A percentile compares a stretch with the other conserved stretches of the same genome.
These are phyloP conservation scores for Leishmania guyanensis DNA, from an alignment of 208 protist genomes.

Conservation along the genomic window DNA sequence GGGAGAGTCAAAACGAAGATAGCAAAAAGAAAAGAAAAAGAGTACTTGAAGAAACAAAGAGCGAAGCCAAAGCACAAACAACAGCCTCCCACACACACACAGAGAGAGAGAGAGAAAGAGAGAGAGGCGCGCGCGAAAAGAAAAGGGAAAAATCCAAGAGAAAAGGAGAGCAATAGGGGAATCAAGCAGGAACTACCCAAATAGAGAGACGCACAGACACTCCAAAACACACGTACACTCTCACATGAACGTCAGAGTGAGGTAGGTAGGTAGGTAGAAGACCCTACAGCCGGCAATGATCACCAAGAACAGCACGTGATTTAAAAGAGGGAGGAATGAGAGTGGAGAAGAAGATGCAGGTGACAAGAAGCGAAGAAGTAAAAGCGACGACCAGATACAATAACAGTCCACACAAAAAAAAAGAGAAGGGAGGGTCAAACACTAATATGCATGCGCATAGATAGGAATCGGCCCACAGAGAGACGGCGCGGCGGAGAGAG, in stretches of 20 bases:
- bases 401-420: background rate
- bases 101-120: background rate
- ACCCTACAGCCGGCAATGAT: background rate
- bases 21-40: background rate
- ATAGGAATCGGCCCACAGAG: background rate
- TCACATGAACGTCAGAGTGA: background rate
- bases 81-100: background rate
- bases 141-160: background rate
- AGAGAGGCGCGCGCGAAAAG: background rate
- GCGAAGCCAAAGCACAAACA: background rate
- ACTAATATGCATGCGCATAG: background rate
- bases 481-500: background rate
- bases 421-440: too few species aligned
- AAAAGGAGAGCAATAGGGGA: background rate
- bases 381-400: background rate
- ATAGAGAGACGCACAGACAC: background rate
- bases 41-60: background rate
- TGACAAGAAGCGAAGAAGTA: background rate
- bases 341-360: background rate
- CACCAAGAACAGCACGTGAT: background rate
- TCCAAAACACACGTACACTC: background rate
- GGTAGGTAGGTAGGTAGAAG: background rate
- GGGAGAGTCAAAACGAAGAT: background rate
- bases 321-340: background rate
- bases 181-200: background rate